These are phyloP conservation scores for Arthrobotrys entomopaga DNA, from an alignment of 2,329 filamentous ascomycete species.

Conservation along the genomic window DNA sequence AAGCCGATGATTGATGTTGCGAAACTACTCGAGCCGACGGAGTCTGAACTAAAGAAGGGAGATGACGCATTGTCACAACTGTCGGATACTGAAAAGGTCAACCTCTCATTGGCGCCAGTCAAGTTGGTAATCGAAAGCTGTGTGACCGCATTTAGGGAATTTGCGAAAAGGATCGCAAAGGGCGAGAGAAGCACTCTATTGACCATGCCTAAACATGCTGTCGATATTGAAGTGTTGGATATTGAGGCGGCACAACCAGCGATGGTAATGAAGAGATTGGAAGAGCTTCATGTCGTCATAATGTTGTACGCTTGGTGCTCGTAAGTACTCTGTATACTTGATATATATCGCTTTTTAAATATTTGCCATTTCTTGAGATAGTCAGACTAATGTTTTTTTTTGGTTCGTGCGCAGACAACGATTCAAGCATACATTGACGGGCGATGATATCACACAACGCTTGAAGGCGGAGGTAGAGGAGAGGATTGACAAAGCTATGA, in stretches of 20 bases:
- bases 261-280: slow-evolving; percentile 72
- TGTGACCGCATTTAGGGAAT: slow-evolving; percentile 51
- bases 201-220: slow-evolving; percentile 69
- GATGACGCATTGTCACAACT: slow-evolving; percentile 7
- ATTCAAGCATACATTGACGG: slow-evolving; percentile 37
- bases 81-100: slow-evolving; percentile 76
- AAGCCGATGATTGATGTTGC: slow-evolving; percentile 73
- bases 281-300: slow-evolving; percentile 81
- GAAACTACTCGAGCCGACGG: slow-evolving; percentile 77
- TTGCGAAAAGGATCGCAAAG: slow-evolving; percentile 71
- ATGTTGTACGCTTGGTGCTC: slow-evolving; percentile 88
- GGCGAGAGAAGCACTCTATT: slow-evolving; percentile 75
- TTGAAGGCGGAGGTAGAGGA: slow-evolving; percentile 31
- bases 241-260: slow-evolving; percentile 60
- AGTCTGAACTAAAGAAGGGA: slow-evolving; percentile 66
- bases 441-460: slow-evolving; percentile 19
- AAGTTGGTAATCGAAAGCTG: slow-evolving; percentile 65
- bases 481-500: slow-evolving; percentile 37
- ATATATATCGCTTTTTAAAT: slow-evolving; percentile 31
- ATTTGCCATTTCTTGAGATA: not conserved
- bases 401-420: slow-evolving; percentile 32
- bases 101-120: slow-evolving; percentile 78
- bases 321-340: slow-evolving; percentile 54
- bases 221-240: slow-evolving; percentile 81
- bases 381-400: slow-evolving; percentile 1